Conservation (phyloP, 2,329 filamentous ascomycete genomes). For the Paraphaeosphaeria minitans region DNA sequence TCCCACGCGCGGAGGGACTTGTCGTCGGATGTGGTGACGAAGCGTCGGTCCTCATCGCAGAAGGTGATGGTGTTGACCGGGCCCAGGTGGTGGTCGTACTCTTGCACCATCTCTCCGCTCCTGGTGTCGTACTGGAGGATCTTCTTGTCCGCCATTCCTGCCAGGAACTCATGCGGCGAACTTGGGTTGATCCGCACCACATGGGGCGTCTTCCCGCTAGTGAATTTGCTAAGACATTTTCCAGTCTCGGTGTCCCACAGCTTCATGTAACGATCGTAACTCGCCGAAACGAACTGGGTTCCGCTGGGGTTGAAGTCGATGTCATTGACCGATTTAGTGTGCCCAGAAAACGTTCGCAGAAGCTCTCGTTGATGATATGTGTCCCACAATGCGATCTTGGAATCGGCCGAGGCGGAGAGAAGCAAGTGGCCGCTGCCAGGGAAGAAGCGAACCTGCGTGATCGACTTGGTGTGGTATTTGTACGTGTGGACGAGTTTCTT, state of each 20-base stretch:
- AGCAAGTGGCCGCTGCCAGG: slow-evolving; percentile 85
- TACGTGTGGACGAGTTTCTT: slow-evolving; percentile 93
- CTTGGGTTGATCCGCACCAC: slow-evolving; percentile 92
- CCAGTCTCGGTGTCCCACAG: slow-evolving; percentile 98
- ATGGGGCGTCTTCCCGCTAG: slow-evolving; percentile 92
- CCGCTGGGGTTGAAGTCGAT: slow-evolving; percentile 84
- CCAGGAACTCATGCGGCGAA: slow-evolving; percentile 85
- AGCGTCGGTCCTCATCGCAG: slow-evolving; percentile 89
- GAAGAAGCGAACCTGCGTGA: slow-evolving; percentile 90
- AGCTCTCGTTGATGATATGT: slow-evolving; percentile 89
- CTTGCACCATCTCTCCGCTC: slow-evolving; percentile 82
- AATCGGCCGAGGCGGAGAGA: slow-evolving; percentile 86
- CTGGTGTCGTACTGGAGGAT: slow-evolving; percentile 96
- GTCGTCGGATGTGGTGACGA: slow-evolving; percentile 98
- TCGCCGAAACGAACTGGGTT: slow-evolving; percentile 84
- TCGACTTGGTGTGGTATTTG: slow-evolving; percentile 81
- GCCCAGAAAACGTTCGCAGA: slow-evolving; percentile 87
- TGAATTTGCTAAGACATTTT: slow-evolving; percentile 84
- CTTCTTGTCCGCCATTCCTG: slow-evolving; percentile 98
- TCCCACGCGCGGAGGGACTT: slow-evolving; percentile 97
- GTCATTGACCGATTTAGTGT: slow-evolving; percentile 88
- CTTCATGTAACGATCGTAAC: slow-evolving; percentile 95
- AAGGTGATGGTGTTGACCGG: slow-evolving; percentile 98
- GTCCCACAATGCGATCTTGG: slow-evolving; percentile 92
- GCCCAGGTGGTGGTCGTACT: slow-evolving; percentile 98